Evolutionary conservation across 768 basidiomycete species (phyloP).

Genomic region (Trametopsis cervina): DNA sequence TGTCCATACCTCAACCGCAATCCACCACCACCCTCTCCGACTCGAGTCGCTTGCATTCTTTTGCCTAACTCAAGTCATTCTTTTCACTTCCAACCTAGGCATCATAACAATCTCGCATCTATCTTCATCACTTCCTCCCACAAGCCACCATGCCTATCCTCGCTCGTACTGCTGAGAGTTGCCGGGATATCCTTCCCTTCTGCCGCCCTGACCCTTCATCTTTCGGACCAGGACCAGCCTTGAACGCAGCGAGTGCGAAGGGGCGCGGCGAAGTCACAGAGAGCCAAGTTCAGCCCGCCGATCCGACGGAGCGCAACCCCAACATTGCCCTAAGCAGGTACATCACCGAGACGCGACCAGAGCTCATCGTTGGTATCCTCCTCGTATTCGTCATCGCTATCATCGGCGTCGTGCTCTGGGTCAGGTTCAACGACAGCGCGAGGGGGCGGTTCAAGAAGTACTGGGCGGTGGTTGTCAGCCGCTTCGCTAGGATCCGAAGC

Average conservation of each 20-base stretch:
- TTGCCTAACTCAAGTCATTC: not conserved
- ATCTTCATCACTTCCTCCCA: not conserved
- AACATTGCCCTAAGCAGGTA: constrained; percentile 4
- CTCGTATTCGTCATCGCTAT: constrained; percentile 22
- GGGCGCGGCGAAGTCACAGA: not conserved
- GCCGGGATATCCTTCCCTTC: constrained; percentile 7
- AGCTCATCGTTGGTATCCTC: constrained; percentile 18
- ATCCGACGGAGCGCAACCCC: constrained; percentile 5
- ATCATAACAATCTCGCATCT: too few species aligned
- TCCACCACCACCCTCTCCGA: too few species aligned
- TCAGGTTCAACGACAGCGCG: constrained; percentile 19
- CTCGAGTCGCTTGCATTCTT: not conserved
- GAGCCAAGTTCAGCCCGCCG: constrained; percentile 4
- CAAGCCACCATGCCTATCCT: constrained; percentile 9
- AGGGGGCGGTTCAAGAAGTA: not conserved
- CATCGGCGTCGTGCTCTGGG: constrained; percentile 21
- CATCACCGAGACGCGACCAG: constrained; percentile 4
- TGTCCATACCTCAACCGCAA: too few species aligned
- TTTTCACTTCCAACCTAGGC: not conserved
- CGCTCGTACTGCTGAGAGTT: not conserved
- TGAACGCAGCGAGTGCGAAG: constrained; percentile 4
- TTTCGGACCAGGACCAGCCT: constrained; percentile 17
- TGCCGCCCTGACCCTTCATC: constrained; percentile 9
- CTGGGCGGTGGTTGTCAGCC: not conserved
- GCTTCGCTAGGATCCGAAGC: not conserved